Evolutionary conservation across 495 filamentous ascomycete species (phyloP), one percentile per base, ranked within the genome.

Genomic region (Penicillium egyptiacum): DNA sequence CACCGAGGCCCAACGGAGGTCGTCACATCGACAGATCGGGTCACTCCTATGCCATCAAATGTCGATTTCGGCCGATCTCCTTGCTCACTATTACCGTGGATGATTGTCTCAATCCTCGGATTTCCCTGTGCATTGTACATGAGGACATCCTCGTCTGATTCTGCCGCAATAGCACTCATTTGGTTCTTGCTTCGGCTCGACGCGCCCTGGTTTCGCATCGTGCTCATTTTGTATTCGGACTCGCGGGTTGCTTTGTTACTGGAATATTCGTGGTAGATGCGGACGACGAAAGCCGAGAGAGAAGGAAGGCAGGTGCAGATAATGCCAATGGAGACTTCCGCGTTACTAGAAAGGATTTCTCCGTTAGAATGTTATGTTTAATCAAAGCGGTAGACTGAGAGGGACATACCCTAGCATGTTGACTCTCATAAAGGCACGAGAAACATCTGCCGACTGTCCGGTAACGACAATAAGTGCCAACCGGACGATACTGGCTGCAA

Each of bases 301-400:
- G 71, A 66, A 11, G 74, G 74, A 17, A 75, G 67, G 53, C 72
- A 74, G 48, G 72, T 71, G 47, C 72, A 74, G 50, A 77, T 70
- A 10, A 77, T 57, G 12, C 72, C 74, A 53, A 77, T 69, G 28
- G 70, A 64, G 42, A 71, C 58, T 63, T 77, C 73, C 28, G 71
- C 73, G 35, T 72, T 73, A 23, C 72, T 75, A 41, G 7, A 23
- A 25, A 33, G 12, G 44, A 4, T 7, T 12, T 3, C 5, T 50
- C 20, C 41, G 44, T 26, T 28, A 31, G 31, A 1, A 37, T 14
- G 31, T 17, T 22, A 37, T 14, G 31, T 17, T 22, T 1, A 10
- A 16, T 17, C 23, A 23, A 25, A n/a, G 5, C 0, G 8, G 28
- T 6, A 20, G 22, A 19, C n/a, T 30, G 4, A 26, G 22, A 44